Base-by-base conservation (phyloP, 2,329 filamentous ascomycete genomes). In the Grosmannia huntii region DNA sequence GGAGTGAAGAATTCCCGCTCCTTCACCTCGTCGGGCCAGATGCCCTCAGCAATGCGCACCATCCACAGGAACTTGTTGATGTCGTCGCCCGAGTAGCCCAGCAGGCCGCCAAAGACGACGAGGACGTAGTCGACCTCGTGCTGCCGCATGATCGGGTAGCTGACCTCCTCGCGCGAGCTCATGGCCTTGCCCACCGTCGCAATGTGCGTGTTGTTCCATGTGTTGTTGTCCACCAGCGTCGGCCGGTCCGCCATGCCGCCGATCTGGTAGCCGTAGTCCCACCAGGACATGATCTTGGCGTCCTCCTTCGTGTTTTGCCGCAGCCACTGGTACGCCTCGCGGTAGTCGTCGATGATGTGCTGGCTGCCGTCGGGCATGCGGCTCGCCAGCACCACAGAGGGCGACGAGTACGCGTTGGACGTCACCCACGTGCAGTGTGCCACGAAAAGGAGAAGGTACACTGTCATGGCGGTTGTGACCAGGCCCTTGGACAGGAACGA, bases 1-100 rank as follows among this genome's bases (percentile, higher is more conserved):
- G 85, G 68, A 7, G 94, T 99, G 75, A 99, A 99, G 77, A 92
- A 99, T 68, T 92, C 87, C 63, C 94, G 87, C 76, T 99, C 94
- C 76, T 90, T 95, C 65, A 99, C 86, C 79, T 99, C 92, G 64
- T 97, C 90, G n/a, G 94, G 94, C 94, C 94, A 99, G 74, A 99
- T 97, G 63, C 94, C 94, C 74, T 99, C 94, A 46, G 94, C 94
- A 68, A 99, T 99, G 70, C 94, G 85, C 60, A 99, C 91, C 95
- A 99, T 99, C 94, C 94, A 99, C 65, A 99, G 78, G 79, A 99
- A 99, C 77, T 99, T 99, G 80, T 99, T 99, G 77, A 99, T 96
- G 69, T 99, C 94, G 66, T 99, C 94, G 63, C 94, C 94, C 56
- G 91, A 96, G 77, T 99, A 99, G 58, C 95, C 95, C 46, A 99